Percentiles rank a stretch among this genome's conserved stretches.
Conservation (phyloP, 1,139 yeast genomes). For the Diutina rugosa region DNA sequence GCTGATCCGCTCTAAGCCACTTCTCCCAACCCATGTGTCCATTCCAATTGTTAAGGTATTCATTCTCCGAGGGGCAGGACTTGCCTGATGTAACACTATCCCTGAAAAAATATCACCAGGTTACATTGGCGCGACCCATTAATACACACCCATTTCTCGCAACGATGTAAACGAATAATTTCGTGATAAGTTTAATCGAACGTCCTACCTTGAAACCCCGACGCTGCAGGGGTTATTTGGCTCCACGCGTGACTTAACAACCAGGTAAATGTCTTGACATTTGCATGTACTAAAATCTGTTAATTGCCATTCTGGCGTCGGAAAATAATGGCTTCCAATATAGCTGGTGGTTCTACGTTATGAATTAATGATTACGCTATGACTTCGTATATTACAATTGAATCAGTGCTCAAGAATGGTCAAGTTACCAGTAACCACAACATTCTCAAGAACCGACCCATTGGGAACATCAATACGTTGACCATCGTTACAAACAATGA, state of each 20-base stretch:
- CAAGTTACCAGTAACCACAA: constrained; percentile 92
- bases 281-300: too few species aligned
- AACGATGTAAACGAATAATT: too few species aligned
- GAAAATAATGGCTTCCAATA: background rate
- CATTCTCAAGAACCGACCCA: constrained; percentile 88
- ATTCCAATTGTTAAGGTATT: background rate
- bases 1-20: background rate
- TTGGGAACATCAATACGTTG: constrained; percentile 95
- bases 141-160: background rate
- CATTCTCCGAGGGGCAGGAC: background rate
- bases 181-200: too few species aligned
- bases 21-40: background rate
- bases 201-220: too few species aligned
- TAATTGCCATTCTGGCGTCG: background rate
- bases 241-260: too few species aligned
- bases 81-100: background rate
- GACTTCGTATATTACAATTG: background rate
- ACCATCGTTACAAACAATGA: constrained; percentile 95
- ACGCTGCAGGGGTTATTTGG: too few species aligned
- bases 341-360: too few species aligned
- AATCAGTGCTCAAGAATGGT: constrained; percentile 82
- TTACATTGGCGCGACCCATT: background rate
- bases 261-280: too few species aligned
- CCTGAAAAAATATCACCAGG: background rate
- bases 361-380: background rate